Conservation (phyloP, 306 rosid genomes). For the Ochetophila trinervis region DNA sequence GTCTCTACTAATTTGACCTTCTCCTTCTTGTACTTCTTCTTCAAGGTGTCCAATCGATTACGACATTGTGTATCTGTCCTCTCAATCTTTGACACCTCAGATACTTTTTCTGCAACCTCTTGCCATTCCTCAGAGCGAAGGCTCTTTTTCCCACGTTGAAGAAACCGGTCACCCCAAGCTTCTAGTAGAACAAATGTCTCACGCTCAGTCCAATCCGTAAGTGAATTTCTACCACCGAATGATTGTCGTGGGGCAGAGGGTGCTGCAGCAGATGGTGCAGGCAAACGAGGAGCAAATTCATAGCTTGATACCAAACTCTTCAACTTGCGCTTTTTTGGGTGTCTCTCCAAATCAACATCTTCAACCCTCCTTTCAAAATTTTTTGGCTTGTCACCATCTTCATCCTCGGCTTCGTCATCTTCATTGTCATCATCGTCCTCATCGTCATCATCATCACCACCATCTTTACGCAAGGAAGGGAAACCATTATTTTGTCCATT, state of each 20-base stretch:
- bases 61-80: slow-evolving; percentile 85
- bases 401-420: slow-evolving; percentile 40
- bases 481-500: slow-evolving; percentile 43
- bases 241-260: slow-evolving; percentile 51
- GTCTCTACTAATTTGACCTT: slow-evolving; percentile 46
- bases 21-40: slow-evolving; percentile 90
- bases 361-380: slow-evolving; percentile 31
- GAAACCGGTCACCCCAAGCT: slow-evolving; percentile 84
- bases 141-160: slow-evolving; percentile 81
- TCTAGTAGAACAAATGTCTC: slow-evolving; percentile 79
- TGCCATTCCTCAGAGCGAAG: slow-evolving; percentile 93
- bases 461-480: slow-evolving; percentile 26
- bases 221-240: slow-evolving; percentile 62
- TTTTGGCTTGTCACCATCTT: slow-evolving; percentile 37
- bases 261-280: slow-evolving; percentile 32
- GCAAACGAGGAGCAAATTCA: slow-evolving; percentile 69
- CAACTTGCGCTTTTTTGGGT: slow-evolving; percentile 67
- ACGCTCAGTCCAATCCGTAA: slow-evolving; percentile 75
- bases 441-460: slow-evolving; percentile 14
- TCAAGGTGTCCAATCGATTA: slow-evolving; percentile 78
- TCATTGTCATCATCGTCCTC: slow-evolving; percentile 37
- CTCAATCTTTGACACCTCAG: slow-evolving; percentile 66
- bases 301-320: slow-evolving; percentile 72
- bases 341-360: slow-evolving; percentile 48
- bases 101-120: slow-evolving; percentile 82